Evolutionary conservation across 2,329 filamentous ascomycete genomes (phyloP), one percentile per base, ranked within the genome.

Genomic region (Amphichorda felina): DNA sequence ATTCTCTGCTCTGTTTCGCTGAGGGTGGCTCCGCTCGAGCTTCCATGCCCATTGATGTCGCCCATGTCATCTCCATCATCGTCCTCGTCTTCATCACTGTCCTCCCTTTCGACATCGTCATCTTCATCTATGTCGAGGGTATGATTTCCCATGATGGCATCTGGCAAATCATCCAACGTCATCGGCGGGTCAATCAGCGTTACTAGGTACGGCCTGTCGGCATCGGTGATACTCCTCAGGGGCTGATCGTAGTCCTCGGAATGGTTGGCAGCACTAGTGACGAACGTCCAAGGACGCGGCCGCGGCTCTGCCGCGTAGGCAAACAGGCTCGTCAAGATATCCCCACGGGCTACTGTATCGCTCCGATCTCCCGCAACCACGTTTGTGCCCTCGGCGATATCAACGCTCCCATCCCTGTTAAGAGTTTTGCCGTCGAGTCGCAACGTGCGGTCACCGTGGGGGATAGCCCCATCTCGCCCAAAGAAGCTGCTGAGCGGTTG

Each of bases 401-500:
- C 66, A 37, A 81, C 62, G 33, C 82, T 78, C 2, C 81, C 81
- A 41, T 79, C 72, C 4, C 60, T 54, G 34, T 72, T 68, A 30
- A 68, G 61, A n/a, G 66, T 61, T 51, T 88, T 87, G 38, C 81
- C 82, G 45, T 83, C 72, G 33, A 76, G 70, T 9, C 59, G 66
- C 25, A 55, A 43, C 37, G 66, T 68, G 21, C 66, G 59, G 38
- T 84, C 77, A 11, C 72, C 75, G 1, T 66, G 57, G 3, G 82
- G 78, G 14, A 84, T 76, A 37, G 70, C 65, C 1, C 79, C 79
- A 40, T 84, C 79, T 30, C 84, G 75, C 2, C 82, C 82, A 41
- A 87, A 87, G 33, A 75, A 59, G 43, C 75, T 75, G 51, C 82
- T 88, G 31, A 89, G 68, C 0, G 84, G 83, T 46, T 86, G 81